phyloP scores from a whole-genome alignment of 1,284 basidiomycete genomes.

The Phylloboletellus chloephorus region DNA sequence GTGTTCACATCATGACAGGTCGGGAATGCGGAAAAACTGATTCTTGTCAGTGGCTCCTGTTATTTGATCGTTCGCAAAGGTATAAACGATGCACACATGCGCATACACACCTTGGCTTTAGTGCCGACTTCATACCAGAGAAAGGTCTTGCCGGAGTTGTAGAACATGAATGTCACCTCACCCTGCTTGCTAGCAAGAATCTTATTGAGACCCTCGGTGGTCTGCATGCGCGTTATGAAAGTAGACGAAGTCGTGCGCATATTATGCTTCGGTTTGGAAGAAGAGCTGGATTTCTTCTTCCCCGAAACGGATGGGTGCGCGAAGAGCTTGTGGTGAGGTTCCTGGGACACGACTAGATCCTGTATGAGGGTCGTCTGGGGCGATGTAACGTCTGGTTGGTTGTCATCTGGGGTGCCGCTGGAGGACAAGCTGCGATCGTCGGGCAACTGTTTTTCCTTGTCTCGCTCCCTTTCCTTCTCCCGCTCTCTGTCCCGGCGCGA shows the following conservation, averaged over 20 bases:
- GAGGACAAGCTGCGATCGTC: conserved; percentile 72
- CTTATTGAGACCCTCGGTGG: conserved; percentile 70
- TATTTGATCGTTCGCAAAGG: neutral
- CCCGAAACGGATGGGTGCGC: conserved; percentile 39
- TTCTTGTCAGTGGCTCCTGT: conserved; percentile 80
- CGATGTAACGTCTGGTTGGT: conserved; percentile 34
- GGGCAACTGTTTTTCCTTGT: conserved; percentile 41
- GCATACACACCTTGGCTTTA: conserved; percentile 62
- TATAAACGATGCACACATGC: conserved; percentile 4
- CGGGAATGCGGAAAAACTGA: conserved; percentile 82
- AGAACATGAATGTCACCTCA: conserved; percentile 80
- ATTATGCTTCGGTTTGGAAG: conserved; percentile 79
- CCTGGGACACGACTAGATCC: conserved; percentile 34
- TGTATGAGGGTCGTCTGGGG: conserved; percentile 21
- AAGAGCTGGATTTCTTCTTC: conserved; percentile 56
- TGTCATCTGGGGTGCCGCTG: conserved; percentile 67
- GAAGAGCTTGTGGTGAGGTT: conserved; percentile 44
- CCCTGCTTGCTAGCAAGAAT: conserved; percentile 72
- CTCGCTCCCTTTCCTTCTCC: conserved; percentile 54
- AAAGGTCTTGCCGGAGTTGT: conserved; percentile 75
- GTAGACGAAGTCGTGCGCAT: conserved; percentile 84
- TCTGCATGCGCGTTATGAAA: conserved; percentile 83
- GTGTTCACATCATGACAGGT: conserved; percentile 89
- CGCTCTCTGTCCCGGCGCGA: conserved; percentile 47
- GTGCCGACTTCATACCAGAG: conserved; percentile 78